Percentiles rank a stretch among this genome's conserved stretches.
phyloP scores from a whole-genome alignment of 106 monocot genomes.

The Agapanthus africanus region DNA sequence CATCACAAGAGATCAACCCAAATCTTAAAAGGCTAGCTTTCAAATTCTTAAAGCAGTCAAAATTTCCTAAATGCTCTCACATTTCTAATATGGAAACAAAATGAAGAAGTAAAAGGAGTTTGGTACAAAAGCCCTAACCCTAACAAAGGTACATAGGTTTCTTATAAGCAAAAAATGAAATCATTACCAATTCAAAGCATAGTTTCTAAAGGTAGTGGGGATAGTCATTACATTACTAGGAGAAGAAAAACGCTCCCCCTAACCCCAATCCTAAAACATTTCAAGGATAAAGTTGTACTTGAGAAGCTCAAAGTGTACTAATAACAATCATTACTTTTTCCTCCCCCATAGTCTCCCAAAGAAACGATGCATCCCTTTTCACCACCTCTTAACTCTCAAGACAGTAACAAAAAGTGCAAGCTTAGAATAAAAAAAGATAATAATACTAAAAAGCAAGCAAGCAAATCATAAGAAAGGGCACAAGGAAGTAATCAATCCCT shows the following conservation, averaged over 20 bases:
- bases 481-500: background rate
- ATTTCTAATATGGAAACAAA: no score
- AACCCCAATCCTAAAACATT: background rate
- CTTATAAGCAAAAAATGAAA: background rate
- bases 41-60: no score
- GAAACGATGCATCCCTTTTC: conserved; percentile 2
- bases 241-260: background rate
- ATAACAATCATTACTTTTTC: conserved; percentile 10
- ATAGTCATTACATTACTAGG: conserved; percentile 2
- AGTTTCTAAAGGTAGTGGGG: background rate
- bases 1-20: no score
- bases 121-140: background rate
- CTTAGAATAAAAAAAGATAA: no score
- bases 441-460: background rate
- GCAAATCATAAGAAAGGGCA: background rate
- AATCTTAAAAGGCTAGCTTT: no score
- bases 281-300: background rate
- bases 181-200: background rate
- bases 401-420: background rate
- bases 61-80: no score
- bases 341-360: background rate
- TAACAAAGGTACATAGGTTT: background rate
- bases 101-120: background rate
- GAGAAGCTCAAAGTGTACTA: conserved; percentile 16
- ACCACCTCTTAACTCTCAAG: conserved; percentile 3